Evolutionary conservation across 768 basidiomycete species (phyloP), one percentile per base, ranked within the genome.

Genomic region (Tylopilus intermedius): DNA sequence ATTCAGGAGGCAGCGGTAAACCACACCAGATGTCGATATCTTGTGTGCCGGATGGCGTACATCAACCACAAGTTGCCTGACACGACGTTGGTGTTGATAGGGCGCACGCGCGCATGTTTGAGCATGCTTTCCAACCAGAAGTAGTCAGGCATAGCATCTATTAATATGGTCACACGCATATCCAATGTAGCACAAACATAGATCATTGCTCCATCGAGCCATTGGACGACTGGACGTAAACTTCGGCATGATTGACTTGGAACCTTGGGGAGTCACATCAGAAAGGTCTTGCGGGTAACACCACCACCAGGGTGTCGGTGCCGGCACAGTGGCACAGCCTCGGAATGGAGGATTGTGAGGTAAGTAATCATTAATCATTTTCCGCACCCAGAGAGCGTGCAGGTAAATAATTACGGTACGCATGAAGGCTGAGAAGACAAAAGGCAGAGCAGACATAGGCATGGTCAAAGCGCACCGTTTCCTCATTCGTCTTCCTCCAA

Each of bases 401-500:
- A 26, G 18, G 32, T 33, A 46, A 45, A 14, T 24, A 21, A 51
- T 18, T 22, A 37, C 11, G 6, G 6, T n/a, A 39, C 14, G 26
- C 14, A 26, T 5, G 22, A 27, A 4, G 11, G 14, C n/a, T 10
- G 27, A 15, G 50, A 7, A 24, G 24, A 33, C 26, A 24, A 22
- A 14, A 18, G 13, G 30, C 1, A 26, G 7, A 38, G 14, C 39
- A 37, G 29, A 15, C 35, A 55, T 26, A 30, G 42, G 24, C 18
- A 38, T 13, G 27, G 50, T 24, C 22, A 45, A 48, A 38, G 39
- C 38, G 18, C 13, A 26, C 45, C 14, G 14, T 37, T 15, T 15
- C 27, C 6, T 33, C 48, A 67, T 43, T 47, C 58, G n/a, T 66
- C 64, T 29, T 68, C 68, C 21, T 62, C 67, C 43, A 63, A 30